Evolutionary conservation across 1,139 yeast genomes (phyloP).

Genomic region (Sugiyamaella paludigena): DNA sequence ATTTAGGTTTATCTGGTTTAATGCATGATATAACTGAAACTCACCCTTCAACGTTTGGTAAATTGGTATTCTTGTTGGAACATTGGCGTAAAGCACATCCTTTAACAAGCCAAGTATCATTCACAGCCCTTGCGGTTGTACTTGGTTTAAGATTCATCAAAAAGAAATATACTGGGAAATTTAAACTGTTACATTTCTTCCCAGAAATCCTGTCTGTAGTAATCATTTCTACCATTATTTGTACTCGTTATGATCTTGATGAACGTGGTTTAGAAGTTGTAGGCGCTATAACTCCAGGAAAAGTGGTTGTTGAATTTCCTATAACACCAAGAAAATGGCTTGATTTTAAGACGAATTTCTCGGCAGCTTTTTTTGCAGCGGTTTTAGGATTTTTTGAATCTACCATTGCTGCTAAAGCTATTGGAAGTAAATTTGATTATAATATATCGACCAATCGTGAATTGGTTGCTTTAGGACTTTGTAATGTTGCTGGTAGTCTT

Average conservation of each 20-base stretch:
- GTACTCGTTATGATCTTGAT: constrained; percentile 55
- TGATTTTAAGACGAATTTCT: constrained; percentile 39
- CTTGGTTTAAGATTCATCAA: constrained; percentile 33
- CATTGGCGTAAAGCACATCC: constrained; percentile 41
- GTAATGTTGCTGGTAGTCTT: constrained; percentile 63
- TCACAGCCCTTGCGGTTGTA: constrained; percentile 34
- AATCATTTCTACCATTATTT: constrained; percentile 56
- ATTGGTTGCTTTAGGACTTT: constrained; percentile 74
- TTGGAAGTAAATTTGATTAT: constrained; percentile 37
- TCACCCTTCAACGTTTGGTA: constrained; percentile 70
- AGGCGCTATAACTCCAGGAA: constrained; percentile 58
- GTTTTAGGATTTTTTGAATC: constrained; percentile 91
- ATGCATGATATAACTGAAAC: constrained; percentile 52
- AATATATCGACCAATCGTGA: constrained; percentile 49
- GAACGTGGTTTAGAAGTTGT: constrained; percentile 60
- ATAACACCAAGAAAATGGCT: constrained; percentile 39
- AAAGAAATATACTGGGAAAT: constrained; percentile 18
- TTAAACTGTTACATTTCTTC: constrained; percentile 45
- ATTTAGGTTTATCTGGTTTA: constrained; percentile 57
- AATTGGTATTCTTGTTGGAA: constrained; percentile 54
- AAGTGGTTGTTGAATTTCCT: constrained; percentile 49
- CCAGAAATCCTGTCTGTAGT: constrained; percentile 87
- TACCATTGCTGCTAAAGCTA: constrained; percentile 79
- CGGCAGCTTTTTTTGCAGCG: constrained; percentile 64
- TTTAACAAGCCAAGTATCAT: constrained; percentile 36